Percentiles rank a stretch among this genome's conserved stretches.
Conservation (phyloP, 208 protist species). For the Acanthamoeba healyi region DNA sequence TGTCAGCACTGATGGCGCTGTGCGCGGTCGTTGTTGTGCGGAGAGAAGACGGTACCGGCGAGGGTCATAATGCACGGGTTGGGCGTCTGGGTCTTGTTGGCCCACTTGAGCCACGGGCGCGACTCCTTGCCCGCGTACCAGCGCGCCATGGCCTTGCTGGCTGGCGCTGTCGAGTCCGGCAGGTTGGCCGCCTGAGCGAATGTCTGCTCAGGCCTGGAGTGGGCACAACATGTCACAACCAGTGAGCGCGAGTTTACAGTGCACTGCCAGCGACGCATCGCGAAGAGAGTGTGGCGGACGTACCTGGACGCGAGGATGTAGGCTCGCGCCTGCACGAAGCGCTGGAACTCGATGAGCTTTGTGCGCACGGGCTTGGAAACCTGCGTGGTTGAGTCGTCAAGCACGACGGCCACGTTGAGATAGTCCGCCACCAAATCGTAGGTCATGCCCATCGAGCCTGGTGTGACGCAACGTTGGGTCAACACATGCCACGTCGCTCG, state of each 20-base stretch:
- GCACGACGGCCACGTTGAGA: neutral
- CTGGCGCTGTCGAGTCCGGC: slow-evolving; percentile 73
- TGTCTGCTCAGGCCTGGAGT: slow-evolving; percentile 73
- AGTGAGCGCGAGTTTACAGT: too few species aligned
- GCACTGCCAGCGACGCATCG: too few species aligned
- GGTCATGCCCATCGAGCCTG: slow-evolving; percentile 75
- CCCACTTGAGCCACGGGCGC: slow-evolving; percentile 81
- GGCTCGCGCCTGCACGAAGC: slow-evolving; percentile 73
- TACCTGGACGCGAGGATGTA: slow-evolving; percentile 40
- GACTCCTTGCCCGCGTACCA: slow-evolving; percentile 65
- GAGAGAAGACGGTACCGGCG: neutral
- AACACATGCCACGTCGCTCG: neutral
- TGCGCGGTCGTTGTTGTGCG: neutral
- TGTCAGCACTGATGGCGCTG: too few species aligned
- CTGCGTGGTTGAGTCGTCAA: slow-evolving; percentile 3
- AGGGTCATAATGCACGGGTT: slow-evolving; percentile 80
- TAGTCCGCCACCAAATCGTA: slow-evolving; percentile 84
- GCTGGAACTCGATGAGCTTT: slow-evolving; percentile 69
- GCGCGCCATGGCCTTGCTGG: slow-evolving; percentile 68
- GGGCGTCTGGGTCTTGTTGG: slow-evolving; percentile 80
- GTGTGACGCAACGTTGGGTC: neutral
- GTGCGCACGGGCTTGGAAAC: neutral
- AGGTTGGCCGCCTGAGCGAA: slow-evolving; percentile 86
- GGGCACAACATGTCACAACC: slow-evolving; percentile 60
- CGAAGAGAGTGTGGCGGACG: too few species aligned